Evolutionary conservation across 2,329 filamentous ascomycete species (phyloP), one percentile per base, ranked within the genome.

Genomic region (Scedosporium minutisporum): DNA sequence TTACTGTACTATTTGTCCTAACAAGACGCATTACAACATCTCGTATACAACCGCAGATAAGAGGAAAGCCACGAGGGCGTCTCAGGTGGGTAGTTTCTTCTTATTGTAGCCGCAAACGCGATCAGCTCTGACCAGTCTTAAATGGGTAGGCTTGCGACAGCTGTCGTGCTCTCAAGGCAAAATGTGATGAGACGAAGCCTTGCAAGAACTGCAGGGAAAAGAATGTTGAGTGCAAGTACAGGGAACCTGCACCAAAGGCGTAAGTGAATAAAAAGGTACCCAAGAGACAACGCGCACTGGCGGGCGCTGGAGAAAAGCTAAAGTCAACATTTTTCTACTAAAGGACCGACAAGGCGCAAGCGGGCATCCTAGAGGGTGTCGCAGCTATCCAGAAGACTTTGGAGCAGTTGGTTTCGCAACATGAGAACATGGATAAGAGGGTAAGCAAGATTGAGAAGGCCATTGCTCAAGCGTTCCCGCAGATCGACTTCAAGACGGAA

Each of bases 161-260:
- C 73, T 96, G 92, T 75, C 87, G 92, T 64, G 84, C 89, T 65
- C 82, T 93, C 46, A 96, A 96, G 74, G 91, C 91, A 14, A 96
- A 96, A 75, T 96, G 92, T 72, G 91, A 96, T 69, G 92, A 96
- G 77, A 87, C 87, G 10, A 87, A 89, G 67, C 92, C 89, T 1
- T 88, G 89, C 69, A 93, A 91, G 71, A 91, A 88, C 69, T 99
- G 95, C 73, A 89, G 88, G 69, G 93, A 97, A 68, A 96, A 96
- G 72, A 87, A 84, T 67, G 82, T 91, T 38, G 82, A 87, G 61
- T 99, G 91, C 77, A 87, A 90, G 73, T 97, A 97, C 74, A 87
- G 93, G 67, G 93, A 97, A 70, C 89, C 95, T 5, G 89, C 91
- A 23, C 91, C 91, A 16, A 95, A 96, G 71, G 93, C 96, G 90